These are phyloP conservation scores for Hysterangium stoloniferum DNA, from an alignment of 768 basidiomycete genomes.

Conservation along the genomic window DNA sequence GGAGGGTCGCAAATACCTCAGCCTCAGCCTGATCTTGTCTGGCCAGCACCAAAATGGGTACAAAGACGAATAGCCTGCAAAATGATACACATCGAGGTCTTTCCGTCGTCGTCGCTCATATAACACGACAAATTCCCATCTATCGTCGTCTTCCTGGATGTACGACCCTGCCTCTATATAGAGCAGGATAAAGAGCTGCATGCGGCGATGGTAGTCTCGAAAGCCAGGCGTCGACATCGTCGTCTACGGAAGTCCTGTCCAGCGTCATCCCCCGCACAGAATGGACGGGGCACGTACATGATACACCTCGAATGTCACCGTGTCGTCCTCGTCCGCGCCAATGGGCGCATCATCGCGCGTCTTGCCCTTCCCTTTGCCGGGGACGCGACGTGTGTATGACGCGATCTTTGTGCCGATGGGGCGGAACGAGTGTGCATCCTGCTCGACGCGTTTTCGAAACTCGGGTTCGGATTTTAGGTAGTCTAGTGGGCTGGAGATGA, in stretches of 20 bases:
- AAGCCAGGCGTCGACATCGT: slow-evolving; percentile 86
- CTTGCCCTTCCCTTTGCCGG: slow-evolving; percentile 49
- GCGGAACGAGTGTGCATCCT: slow-evolving; percentile 69
- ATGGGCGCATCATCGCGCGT: slow-evolving; percentile 22
- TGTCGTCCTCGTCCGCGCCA: slow-evolving; percentile 47
- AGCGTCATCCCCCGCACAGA: not conserved
- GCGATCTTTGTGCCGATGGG: slow-evolving; percentile 72
- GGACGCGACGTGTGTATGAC: slow-evolving; percentile 60
- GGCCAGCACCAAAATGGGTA: slow-evolving; percentile 97
- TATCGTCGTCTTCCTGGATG: slow-evolving; percentile 87
- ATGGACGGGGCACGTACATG: slow-evolving; percentile 49
- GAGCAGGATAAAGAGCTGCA: slow-evolving; percentile 91
- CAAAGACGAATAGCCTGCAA: slow-evolving; percentile 88
- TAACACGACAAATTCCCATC: slow-evolving; percentile 90
- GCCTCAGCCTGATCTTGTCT: slow-evolving; percentile 75
- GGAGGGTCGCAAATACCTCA: slow-evolving; percentile 49
- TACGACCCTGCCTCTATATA: slow-evolving; percentile 96
- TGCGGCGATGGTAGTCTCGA: slow-evolving; percentile 79
- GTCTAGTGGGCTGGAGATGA: slow-evolving; percentile 24
- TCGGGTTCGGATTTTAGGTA: slow-evolving; percentile 59
- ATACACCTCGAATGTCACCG: slow-evolving; percentile 81
- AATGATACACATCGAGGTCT: slow-evolving; percentile 68
- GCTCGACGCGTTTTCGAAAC: slow-evolving; percentile 65
- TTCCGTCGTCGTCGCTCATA: slow-evolving; percentile 76
- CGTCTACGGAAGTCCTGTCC: slow-evolving; percentile 36